phyloP scores from a whole-genome alignment of 1,284 basidiomycete species.

The Papiliotrema flavescens region DNA sequence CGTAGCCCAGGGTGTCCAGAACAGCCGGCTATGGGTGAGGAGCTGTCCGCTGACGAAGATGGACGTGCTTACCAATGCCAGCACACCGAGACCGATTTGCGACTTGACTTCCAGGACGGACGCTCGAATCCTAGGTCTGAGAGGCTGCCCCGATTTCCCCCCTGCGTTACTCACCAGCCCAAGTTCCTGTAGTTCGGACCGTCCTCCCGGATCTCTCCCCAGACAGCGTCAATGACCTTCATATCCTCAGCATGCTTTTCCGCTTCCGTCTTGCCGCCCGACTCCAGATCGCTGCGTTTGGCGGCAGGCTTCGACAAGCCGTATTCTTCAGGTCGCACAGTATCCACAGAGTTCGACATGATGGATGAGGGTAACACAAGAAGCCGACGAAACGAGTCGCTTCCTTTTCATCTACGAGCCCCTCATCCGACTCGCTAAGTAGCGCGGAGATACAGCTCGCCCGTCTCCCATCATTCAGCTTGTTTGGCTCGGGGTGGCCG shows the following conservation, averaged over 20 bases:
- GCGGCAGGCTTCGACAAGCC: not conserved
- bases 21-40: slow-evolving; percentile 21
- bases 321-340: not conserved
- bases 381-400: too few species aligned
- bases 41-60: not conserved
- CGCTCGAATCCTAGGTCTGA: slow-evolving; percentile 23
- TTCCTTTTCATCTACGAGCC: too few species aligned
- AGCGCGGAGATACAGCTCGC: too few species aligned
- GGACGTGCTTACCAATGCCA: slow-evolving; percentile 24
- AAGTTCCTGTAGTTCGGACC: slow-evolving; percentile 43
- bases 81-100: slow-evolving; percentile 43
- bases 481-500: too few species aligned
- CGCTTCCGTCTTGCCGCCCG: not conserved
- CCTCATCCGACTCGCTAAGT: too few species aligned
- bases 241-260: slow-evolving; percentile 2
- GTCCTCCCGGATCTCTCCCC: slow-evolving; percentile 34
- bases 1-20: slow-evolving; percentile 32
- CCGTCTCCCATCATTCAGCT: too few species aligned
- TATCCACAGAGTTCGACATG: too few species aligned
- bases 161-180: slow-evolving; percentile 24
- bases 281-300: not conserved
- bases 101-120: slow-evolving; percentile 36
- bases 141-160: not conserved
- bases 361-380: not conserved
- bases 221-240: slow-evolving; percentile 32